Base-by-base conservation (phyloP, 768 basidiomycete species). In the Pholiota molesta region DNA sequence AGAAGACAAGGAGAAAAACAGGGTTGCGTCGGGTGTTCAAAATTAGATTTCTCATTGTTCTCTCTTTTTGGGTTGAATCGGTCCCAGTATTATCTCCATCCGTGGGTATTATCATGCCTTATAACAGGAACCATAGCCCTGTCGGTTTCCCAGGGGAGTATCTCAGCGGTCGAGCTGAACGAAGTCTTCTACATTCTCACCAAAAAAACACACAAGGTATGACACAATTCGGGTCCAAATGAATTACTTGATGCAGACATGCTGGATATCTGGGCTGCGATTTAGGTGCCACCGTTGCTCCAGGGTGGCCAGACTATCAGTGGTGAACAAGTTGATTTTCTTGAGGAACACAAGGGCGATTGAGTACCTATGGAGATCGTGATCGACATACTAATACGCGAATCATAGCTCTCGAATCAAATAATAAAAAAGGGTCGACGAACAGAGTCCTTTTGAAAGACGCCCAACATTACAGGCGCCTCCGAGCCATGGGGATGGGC, bases 401-500 rank as follows among this genome's bases (percentile, higher is more conserved):
- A 37, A 37, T 16, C 14, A 2, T 26, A 26, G 47, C 11, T 4
- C 7, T 49, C 23, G 47, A 26, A 23, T 26, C 9, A 49, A 26
- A 49, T 21, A 10, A 23, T 49, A 26, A 1, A 49, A 26, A 49
- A 49, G 3, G 23, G 47, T 33, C 33, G 52, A 23, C 31, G 52
- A 54, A 62, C 49, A 16, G 31, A 19, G 29, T 62, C 56, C 31
- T 52, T 42, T 16, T 39, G 28, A 2, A 52, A 29, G 1, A 33
- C 14, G 16, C 55, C 61, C 23, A 52, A n/a, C 11, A 58, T 49
- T 11, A 53, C 39, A 26, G 61, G 56, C 6, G 31, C 23, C 28
- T 52, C n/a, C 11, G 52, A 62, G 16, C 51, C 40, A 26, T 21
- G 29, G 16, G 28, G 56, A 52, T 26, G 44, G 14, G 21, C 13